A percentile compares a stretch with the other conserved stretches of the same genome.
phyloP scores from a whole-genome alignment of 495 filamentous ascomycete genomes.

The Aspergillus bertholletiae region DNA sequence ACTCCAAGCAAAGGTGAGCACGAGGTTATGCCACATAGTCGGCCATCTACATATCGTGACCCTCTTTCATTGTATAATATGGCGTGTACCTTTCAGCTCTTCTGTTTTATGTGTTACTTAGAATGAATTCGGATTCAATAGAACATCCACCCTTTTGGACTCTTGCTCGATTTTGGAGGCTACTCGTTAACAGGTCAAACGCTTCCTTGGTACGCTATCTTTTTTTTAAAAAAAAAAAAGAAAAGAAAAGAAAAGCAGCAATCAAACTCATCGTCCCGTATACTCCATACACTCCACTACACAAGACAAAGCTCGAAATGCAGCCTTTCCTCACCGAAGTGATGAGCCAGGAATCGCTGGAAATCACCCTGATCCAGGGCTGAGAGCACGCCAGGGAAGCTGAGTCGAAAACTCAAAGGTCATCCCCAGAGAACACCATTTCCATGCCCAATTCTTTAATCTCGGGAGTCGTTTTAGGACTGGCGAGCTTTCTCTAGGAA shows the following conservation, averaged over 20 bases:
- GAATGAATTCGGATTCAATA: constrained; percentile 5
- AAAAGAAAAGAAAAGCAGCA: too few relatives aligned
- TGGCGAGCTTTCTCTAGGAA: background rate
- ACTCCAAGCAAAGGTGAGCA: constrained; percentile 5
- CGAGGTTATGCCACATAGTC: background rate
- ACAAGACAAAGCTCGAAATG: too few relatives aligned
- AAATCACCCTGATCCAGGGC: too few relatives aligned
- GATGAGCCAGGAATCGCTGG: too few relatives aligned
- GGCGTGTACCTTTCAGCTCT: constrained; percentile 1
- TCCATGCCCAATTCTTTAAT: background rate
- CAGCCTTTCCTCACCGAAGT: too few relatives aligned
- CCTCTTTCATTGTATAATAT: constrained; percentile 12
- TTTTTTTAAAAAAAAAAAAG: too few relatives aligned
- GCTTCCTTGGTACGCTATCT: too few relatives aligned
- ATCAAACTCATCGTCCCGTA: too few relatives aligned
- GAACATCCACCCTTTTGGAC: background rate
- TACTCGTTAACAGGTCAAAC: background rate
- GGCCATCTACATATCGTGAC: background rate
- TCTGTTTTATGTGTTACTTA: constrained; percentile 6
- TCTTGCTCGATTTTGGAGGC: background rate
- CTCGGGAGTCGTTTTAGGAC: background rate
- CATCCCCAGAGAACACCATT: background rate
- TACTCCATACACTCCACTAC: too few relatives aligned
- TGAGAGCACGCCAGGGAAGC: too few relatives aligned
- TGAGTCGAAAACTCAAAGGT: background rate